Evolutionary conservation across 176 grass and related monocot genomes (phyloP).

Genomic region (Oryza meyeriana): DNA sequence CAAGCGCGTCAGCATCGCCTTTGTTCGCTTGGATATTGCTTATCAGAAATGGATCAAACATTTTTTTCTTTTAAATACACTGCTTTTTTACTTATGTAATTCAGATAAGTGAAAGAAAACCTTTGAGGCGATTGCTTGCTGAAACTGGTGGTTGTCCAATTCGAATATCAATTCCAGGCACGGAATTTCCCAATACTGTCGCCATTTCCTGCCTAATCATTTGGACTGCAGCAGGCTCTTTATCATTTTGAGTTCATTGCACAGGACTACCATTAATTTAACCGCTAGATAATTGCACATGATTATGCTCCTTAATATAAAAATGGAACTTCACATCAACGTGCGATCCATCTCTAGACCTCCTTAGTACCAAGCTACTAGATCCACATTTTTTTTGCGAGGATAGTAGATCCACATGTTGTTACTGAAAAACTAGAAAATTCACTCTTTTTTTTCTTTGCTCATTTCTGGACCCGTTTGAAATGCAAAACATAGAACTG

Average conservation of each 20-base stretch:
- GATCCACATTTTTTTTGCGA: too few relatives aligned
- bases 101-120: neutral
- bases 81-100: neutral
- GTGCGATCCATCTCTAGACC: conserved; percentile 16
- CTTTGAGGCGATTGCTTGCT: too few relatives aligned
- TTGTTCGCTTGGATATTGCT: too few relatives aligned
- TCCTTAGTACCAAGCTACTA: neutral
- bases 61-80: too few relatives aligned
- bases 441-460: too few relatives aligned
- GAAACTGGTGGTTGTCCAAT: neutral
- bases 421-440: too few relatives aligned
- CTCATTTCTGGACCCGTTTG: too few relatives aligned
- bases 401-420: neutral
- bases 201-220: neutral
- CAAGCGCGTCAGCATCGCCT: neutral
- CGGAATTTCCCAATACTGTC: neutral
- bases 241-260: neutral
- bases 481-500: too few relatives aligned
- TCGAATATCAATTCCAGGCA: neutral
- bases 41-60: too few relatives aligned
- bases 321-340: neutral
- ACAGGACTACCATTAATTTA: too few relatives aligned
- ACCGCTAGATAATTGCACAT: neutral
- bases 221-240: neutral
- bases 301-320: neutral